Percentiles rank a stretch among this genome's conserved stretches.
Conservation (phyloP, 768 basidiomycete genomes). For the Lactifluus piperatus region DNA sequence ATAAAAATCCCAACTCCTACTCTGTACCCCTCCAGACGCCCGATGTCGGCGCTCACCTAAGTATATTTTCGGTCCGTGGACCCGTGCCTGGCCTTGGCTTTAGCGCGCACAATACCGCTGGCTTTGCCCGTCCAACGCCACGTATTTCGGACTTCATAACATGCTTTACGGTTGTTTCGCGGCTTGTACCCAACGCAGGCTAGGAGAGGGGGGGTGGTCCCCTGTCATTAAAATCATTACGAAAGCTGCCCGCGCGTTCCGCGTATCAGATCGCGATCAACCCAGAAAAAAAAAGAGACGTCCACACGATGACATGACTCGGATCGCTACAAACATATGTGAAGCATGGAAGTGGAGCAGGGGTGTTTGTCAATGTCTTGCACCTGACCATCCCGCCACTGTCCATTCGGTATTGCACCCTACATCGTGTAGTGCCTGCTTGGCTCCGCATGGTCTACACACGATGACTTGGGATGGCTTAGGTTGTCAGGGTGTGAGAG, state of each 20-base stretch:
- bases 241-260: not conserved
- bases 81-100: not conserved
- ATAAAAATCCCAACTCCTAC: no score
- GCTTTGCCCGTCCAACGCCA: not conserved
- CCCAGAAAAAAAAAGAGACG: not conserved
- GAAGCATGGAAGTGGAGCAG: not conserved
- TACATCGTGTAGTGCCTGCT: slow-evolving; percentile 7
- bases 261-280: not conserved
- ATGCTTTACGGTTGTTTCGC: not conserved
- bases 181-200: not conserved
- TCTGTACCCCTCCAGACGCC: not conserved
- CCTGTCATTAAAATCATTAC: not conserved
- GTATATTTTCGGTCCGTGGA: not conserved
- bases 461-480: not conserved
- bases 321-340: not conserved
- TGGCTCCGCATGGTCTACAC: not conserved
- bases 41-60: not conserved
- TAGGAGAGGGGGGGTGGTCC: not conserved
- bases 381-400: not conserved
- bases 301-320: not conserved
- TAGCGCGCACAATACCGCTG: no score
- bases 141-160: not conserved
- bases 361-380: not conserved
- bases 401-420: not conserved
- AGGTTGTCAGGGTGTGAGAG: not conserved